Evolutionary conservation across 306 rosid species (phyloP), one percentile per base, ranked within the genome.

Genomic region (Senna siamea): DNA sequence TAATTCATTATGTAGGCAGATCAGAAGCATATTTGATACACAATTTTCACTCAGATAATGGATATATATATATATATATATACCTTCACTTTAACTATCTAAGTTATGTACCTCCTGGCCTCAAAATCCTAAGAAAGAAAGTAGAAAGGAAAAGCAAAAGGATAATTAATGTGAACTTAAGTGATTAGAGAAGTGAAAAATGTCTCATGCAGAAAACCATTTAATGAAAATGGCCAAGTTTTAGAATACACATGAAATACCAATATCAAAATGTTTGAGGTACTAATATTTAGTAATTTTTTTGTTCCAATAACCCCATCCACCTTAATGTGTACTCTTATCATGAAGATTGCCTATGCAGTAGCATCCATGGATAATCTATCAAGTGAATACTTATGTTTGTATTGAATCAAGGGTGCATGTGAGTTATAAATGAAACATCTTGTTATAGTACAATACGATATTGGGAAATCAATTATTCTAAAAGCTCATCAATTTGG

Each of bases 51-150:
- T 59, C 56, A 64, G 44, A 66, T 37, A 69, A 19, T 35, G 41
- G 75, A 70, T 60, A 80, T 87, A 15, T n/a, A n/a, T n/a, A n/a
- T n/a, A n/a, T n/a, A n/a, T n/a, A n/a, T n/a, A n/a, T n/a, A n/a
- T 60, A 94, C 97, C 85, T 22, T 80, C 22, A 94, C 96, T 94
- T 84, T 93, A 82, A 94, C 96, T 77, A 70, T 85, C 84, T 91
- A 95, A 85, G 82, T 85, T 76, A 94, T 89, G 79, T 81, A 81
- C 60, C 82, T 79, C 70, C 95, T 89, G 9, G 96, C 97, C 81
- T 89, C 97, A 60, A 79, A 85, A 85, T 91, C 97, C 98, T 91
- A 60, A 72, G 0, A 35, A 0, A 75, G 40, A 70, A 43, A 41
- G 23, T 41, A 63, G 52, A 63, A 74, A 70, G 61, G 57, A 41